Conservation (phyloP, 2,329 filamentous ascomycete genomes). For the Pseudopithomyces maydicus region DNA sequence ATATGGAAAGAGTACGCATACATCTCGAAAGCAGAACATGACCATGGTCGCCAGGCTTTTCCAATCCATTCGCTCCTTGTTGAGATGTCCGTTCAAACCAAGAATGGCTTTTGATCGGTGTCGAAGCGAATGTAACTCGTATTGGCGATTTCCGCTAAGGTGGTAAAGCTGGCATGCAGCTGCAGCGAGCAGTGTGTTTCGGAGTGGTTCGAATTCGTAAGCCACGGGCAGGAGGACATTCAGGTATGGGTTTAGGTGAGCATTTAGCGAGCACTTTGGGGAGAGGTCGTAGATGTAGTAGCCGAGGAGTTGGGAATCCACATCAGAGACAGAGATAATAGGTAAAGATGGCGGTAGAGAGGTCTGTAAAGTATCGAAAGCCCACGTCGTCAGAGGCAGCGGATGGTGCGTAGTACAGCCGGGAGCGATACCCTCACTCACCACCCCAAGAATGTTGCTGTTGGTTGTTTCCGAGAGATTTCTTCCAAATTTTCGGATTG, state of each 20-base stretch:
- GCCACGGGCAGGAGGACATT: conserved; percentile 27
- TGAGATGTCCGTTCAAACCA: not conserved
- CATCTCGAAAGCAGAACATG: conserved; percentile 43
- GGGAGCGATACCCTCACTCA: not conserved
- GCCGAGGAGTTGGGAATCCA: conserved; percentile 12
- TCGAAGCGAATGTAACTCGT: not conserved
- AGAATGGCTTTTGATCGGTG: conserved; percentile 1
- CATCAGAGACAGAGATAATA: not conserved
- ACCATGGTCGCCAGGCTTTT: conserved; percentile 31
- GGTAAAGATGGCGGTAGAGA: not conserved
- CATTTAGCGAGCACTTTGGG: conserved; percentile 37
- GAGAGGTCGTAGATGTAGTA: conserved; percentile 38
- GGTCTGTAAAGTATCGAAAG: not conserved
- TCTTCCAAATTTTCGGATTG: not conserved
- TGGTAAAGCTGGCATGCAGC: conserved; percentile 27
- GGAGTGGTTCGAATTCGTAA: conserved; percentile 25
- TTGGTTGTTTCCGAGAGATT: not conserved
- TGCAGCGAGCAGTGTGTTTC: conserved; percentile 32
- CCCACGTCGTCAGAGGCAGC: not conserved
- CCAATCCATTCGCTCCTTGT: not conserved
- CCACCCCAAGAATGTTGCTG: not conserved
- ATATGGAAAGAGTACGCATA: not conserved
- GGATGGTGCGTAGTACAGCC: not conserved
- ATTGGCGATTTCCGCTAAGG: not conserved
- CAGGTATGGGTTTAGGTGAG: conserved; percentile 35